phyloP scores from a whole-genome alignment of 169 alveolate species.

The Babesia caballi region DNA sequence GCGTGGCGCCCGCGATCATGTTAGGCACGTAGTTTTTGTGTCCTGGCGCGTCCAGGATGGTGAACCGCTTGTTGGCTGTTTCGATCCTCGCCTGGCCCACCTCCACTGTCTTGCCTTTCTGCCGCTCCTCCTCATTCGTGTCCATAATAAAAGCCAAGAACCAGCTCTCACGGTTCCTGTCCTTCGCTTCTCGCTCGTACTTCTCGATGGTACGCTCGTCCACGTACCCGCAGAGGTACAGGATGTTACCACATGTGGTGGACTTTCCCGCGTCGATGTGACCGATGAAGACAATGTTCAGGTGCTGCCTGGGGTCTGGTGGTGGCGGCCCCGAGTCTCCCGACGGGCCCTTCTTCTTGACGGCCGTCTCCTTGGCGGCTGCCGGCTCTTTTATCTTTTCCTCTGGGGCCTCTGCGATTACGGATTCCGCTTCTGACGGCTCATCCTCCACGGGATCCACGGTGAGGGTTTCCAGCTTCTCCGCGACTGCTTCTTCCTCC shows the following conservation, averaged over 20 bases:
- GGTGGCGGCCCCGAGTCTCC: slow-evolving; percentile 48
- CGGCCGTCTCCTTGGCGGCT: not conserved
- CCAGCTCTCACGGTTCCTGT: slow-evolving; percentile 98
- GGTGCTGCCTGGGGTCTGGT: slow-evolving; percentile 87
- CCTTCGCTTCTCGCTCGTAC: slow-evolving; percentile 97
- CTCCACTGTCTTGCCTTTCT: slow-evolving; percentile 98
- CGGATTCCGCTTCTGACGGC: slow-evolving; percentile 5
- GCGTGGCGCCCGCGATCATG: slow-evolving; percentile 99
- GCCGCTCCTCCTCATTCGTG: slow-evolving; percentile 97
- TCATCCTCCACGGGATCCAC: not conserved
- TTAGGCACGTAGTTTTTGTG: slow-evolving; percentile 99
- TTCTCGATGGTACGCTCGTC: slow-evolving; percentile 95
- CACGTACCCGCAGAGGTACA: slow-evolving; percentile 88
- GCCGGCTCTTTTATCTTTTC: not conserved
- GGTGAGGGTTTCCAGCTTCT: slow-evolving; percentile 3
- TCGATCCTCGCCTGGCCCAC: slow-evolving; percentile 97
- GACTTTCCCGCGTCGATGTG: slow-evolving; percentile 99
- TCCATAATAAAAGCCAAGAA: slow-evolving; percentile 99
- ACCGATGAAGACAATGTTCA: slow-evolving; percentile 98
- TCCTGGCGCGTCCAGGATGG: slow-evolving; percentile 99
- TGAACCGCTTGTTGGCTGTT: slow-evolving; percentile 90
- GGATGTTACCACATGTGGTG: slow-evolving; percentile 96
- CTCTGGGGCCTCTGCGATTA: slow-evolving; percentile 1
- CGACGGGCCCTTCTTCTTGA: slow-evolving; percentile 8
- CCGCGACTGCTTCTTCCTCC: slow-evolving; percentile 7